Evolutionary conservation across 164 flowering plant genomes (phyloP).

Genomic region (Saururus chinensis): DNA sequence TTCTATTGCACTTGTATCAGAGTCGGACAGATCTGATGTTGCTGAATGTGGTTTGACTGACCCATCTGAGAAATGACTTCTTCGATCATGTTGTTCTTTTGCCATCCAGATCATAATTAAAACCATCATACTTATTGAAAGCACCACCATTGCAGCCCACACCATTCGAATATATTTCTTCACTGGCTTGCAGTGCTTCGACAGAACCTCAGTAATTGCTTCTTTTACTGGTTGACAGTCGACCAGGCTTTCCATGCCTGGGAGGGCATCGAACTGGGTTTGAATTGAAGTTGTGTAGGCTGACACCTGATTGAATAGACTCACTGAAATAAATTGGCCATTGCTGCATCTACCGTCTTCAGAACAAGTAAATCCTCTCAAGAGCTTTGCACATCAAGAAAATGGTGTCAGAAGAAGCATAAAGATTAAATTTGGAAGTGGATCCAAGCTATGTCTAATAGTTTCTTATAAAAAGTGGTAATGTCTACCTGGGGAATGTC

Average conservation of each 20-base stretch:
- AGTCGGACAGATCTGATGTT: slow-evolving; percentile 12
- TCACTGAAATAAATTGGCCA: slow-evolving; percentile 28
- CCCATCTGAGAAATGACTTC: slow-evolving; percentile 26
- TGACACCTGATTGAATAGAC: slow-evolving; percentile 16
- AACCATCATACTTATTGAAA: slow-evolving; percentile 42
- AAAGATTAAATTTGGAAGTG: background rate
- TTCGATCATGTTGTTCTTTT: slow-evolving; percentile 22
- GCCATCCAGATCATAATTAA: slow-evolving; percentile 46
- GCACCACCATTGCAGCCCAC: slow-evolving; percentile 41
- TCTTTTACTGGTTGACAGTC: slow-evolving; percentile 59
- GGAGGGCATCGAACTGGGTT: slow-evolving; percentile 48
- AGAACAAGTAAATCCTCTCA: slow-evolving; percentile 42
- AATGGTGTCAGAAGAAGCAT: background rate
- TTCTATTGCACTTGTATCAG: slow-evolving; percentile 4
- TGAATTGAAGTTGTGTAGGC: slow-evolving; percentile 61
- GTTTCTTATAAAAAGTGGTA: no score
- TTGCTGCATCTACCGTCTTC: slow-evolving; percentile 27
- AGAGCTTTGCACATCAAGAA: slow-evolving; percentile 22
- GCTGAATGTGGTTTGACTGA: slow-evolving; percentile 36
- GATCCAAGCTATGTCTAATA: background rate
- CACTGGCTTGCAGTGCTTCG: slow-evolving; percentile 59
- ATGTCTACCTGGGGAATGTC: slow-evolving; percentile 70
- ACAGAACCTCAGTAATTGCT: slow-evolving; percentile 50
- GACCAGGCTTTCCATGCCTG: slow-evolving; percentile 56
- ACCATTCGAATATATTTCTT: slow-evolving; percentile 40